Evolutionary conservation across 2,329 filamentous ascomycete species (phyloP).

Genomic region (Alternaria solani): DNA sequence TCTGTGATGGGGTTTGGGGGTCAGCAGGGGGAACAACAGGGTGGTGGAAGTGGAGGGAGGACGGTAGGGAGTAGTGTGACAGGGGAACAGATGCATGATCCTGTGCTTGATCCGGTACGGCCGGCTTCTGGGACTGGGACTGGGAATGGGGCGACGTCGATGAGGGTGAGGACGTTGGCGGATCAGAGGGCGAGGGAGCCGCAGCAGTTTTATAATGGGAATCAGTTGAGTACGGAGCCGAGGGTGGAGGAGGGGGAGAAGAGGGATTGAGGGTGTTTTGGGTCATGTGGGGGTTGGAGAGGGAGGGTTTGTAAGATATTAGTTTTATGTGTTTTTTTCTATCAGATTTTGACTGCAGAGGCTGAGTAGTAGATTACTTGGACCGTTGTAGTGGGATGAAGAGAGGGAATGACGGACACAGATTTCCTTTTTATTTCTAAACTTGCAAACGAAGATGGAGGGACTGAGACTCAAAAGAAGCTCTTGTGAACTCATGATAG

Average conservation of each 20-base stretch:
- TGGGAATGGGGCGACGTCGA: no score
- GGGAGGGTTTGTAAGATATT: neutral
- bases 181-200: conserved; percentile 61
- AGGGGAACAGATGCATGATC: conserved; percentile 14
- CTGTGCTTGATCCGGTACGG: conserved; percentile 16
- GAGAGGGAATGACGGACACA: neutral
- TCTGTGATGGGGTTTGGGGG: conserved; percentile 39
- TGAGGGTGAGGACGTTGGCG: conserved; percentile 55
- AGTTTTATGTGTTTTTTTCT: neutral
- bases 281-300: no score
- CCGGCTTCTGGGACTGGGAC: conserved; percentile 18
- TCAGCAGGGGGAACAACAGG: no score
- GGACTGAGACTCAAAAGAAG: neutral
- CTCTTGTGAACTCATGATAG: neutral
- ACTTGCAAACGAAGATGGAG: neutral
- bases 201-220: conserved; percentile 88
- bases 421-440: neutral
- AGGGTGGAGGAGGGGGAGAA: conserved; percentile 12
- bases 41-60: no score
- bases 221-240: conserved; percentile 60
- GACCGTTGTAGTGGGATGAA: no score
- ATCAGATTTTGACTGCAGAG: neutral
- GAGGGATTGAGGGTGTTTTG: conserved; percentile 3
- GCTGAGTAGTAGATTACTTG: no score
- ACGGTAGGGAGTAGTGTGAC: no score